A percentile compares a stretch with the other conserved stretches of the same genome.
Evolutionary conservation across 352 stramenopile species (phyloP).

Genomic region (Globisporangium takayamanum): DNA sequence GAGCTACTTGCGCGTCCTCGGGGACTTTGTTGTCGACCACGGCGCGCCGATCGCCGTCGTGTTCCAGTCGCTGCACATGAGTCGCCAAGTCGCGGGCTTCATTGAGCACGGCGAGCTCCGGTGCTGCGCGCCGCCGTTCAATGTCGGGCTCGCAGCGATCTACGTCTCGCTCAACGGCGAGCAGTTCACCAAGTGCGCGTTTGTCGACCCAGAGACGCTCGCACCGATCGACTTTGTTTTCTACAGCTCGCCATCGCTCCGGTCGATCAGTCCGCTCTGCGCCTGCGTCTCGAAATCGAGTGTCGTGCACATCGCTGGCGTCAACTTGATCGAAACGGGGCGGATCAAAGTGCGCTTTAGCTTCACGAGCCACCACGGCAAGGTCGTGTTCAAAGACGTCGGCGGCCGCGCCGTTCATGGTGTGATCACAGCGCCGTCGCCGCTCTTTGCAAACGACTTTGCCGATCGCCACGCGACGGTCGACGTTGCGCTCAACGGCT

Average conservation of each 20-base stretch:
- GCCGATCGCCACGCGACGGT: constrained; percentile 38
- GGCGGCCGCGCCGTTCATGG: constrained; percentile 35
- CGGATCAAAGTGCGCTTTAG: constrained; percentile 62
- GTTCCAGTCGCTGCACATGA: constrained; percentile 46
- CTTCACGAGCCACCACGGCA: constrained; percentile 27
- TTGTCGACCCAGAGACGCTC: constrained; percentile 43
- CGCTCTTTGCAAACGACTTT: constrained; percentile 41
- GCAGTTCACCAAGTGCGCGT: constrained; percentile 67
- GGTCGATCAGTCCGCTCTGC: constrained; percentile 48
- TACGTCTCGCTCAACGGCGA: constrained; percentile 72
- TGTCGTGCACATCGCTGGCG: constrained; percentile 45
- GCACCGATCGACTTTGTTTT: constrained; percentile 57
- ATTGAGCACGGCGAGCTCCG: constrained; percentile 57
- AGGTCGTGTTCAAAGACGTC: constrained; percentile 25
- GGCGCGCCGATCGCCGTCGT: constrained; percentile 50
- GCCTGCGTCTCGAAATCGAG: constrained; percentile 43
- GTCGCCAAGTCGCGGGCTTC: constrained; percentile 56
- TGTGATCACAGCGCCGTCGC: constrained; percentile 41
- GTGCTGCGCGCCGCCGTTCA: constrained; percentile 62
- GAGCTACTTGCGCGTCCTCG: constrained; percentile 55
- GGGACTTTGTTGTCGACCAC: constrained; percentile 59
- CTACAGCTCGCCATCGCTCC: constrained; percentile 57
- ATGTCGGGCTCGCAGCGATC: constrained; percentile 38
- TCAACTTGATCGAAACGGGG: constrained; percentile 71
- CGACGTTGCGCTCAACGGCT: constrained; percentile 58